A percentile compares a stretch with the other conserved stretches of the same genome.
Evolutionary conservation across 257 asterid genomes (phyloP).

Genomic region (Voacanga thouarsii): DNA sequence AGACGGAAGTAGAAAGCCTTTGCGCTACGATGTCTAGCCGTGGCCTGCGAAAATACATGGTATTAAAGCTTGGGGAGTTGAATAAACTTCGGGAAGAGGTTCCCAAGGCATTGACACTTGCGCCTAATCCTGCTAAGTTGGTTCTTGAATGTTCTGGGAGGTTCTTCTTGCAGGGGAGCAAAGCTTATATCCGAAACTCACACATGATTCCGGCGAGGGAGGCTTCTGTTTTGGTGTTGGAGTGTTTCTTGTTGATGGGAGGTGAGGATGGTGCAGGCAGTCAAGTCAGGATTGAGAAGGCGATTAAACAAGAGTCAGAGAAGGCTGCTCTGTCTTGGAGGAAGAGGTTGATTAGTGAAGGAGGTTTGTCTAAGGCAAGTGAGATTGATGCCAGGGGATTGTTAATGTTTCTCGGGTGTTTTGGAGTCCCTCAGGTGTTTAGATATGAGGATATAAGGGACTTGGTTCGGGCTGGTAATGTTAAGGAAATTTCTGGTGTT

Average conservation of each 20-base stretch:
- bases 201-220: conserved; percentile 61
- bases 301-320: conserved; percentile 53
- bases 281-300: conserved; percentile 30
- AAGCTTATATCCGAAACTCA: conserved; percentile 44
- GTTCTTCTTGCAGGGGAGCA: conserved; percentile 71
- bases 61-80: conserved; percentile 30
- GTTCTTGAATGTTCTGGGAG: conserved; percentile 65
- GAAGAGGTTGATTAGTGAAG: conserved; percentile 67
- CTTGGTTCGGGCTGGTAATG: conserved; percentile 52
- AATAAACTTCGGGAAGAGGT: conserved; percentile 56
- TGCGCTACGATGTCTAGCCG: conserved; percentile 53
- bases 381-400: conserved; percentile 79
- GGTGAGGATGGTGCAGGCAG: conserved; percentile 25
- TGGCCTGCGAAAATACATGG: conserved; percentile 47
- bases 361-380: conserved; percentile 56
- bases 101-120: conserved; percentile 57
- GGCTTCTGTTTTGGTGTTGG: conserved; percentile 66
- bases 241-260: conserved; percentile 65
- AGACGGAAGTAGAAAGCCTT: conserved; percentile 52
- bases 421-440: conserved; percentile 54
- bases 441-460: conserved; percentile 56
- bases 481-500: conserved; percentile 51
- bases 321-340: conserved; percentile 63
- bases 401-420: conserved; percentile 65
- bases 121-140: conserved; percentile 53